Conservation (phyloP, 2,329 filamentous ascomycete genomes). For the Orbilia javanica region DNA sequence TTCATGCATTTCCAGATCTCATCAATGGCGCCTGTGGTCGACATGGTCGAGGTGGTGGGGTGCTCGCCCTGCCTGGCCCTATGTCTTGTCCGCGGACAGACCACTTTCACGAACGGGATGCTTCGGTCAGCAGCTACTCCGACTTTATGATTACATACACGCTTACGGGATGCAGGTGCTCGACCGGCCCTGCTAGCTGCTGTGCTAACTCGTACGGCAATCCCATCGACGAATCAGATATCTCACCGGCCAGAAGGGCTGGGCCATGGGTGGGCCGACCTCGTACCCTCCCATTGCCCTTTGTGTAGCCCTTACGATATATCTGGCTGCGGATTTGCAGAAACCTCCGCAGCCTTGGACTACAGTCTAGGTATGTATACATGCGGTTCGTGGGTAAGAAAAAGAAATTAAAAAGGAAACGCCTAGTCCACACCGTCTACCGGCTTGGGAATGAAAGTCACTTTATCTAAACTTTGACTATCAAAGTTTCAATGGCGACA, state of each 20-base stretch:
- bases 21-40: slow-evolving; percentile 22
- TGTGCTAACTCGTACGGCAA: slow-evolving; percentile 1
- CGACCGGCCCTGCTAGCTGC: not conserved
- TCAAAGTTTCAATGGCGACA: slow-evolving; percentile 8
- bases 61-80: not conserved
- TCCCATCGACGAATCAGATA: not conserved
- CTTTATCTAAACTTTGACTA: slow-evolving; percentile 19
- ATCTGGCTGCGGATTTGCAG: slow-evolving; percentile 21
- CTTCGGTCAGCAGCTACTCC: slow-evolving; percentile 48
- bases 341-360: not conserved
- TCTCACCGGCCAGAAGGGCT: not conserved
- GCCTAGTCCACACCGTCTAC: not conserved
- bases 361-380: not conserved
- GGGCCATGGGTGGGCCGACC: not conserved
- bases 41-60: not conserved
- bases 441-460: slow-evolving; percentile 14
- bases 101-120: slow-evolving; percentile 33
- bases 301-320: not conserved
- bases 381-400: not conserved
- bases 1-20: slow-evolving; percentile 33
- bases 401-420: not conserved
- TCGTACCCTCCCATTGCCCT: slow-evolving; percentile 2
- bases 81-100: slow-evolving; percentile 36
- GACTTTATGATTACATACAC: slow-evolving; percentile 56
- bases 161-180: slow-evolving; percentile 48